phyloP scores from a whole-genome alignment of 1,284 basidiomycete genomes.

The Heterobasidion irregulare region DNA sequence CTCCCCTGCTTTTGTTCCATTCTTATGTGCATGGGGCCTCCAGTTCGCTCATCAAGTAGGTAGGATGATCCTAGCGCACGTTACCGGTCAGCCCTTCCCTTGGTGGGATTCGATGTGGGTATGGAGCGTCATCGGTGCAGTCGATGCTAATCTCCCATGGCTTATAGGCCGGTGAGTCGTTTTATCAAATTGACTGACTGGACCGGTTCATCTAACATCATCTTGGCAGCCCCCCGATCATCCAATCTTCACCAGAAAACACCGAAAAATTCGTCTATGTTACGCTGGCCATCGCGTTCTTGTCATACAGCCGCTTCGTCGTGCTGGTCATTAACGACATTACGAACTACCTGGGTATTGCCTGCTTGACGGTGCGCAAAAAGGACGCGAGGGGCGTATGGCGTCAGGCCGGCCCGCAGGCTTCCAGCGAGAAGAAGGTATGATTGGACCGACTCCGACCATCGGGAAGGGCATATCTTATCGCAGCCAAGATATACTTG shows the following conservation, averaged over 20 bases:
- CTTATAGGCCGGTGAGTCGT: conserved; percentile 58
- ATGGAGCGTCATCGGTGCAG: conserved; percentile 68
- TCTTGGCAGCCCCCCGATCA: conserved; percentile 46
- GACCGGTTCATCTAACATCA: neutral
- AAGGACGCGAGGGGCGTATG: conserved; percentile 70
- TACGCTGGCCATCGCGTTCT: conserved; percentile 57
- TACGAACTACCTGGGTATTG: conserved; percentile 82
- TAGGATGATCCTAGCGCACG: conserved; percentile 89
- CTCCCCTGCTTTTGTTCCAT: conserved; percentile 74
- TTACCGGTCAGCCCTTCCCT: conserved; percentile 82
- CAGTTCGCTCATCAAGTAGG: conserved; percentile 86
- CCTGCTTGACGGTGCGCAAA: conserved; percentile 84
- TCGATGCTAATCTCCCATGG: conserved; percentile 75
- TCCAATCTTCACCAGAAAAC: conserved; percentile 54
- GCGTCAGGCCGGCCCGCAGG: conserved; percentile 32
- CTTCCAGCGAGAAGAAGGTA: conserved; percentile 18
- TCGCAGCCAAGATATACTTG: neutral
- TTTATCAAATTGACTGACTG: conserved; percentile 6
- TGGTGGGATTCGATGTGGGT: conserved; percentile 85
- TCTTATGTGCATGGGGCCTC: conserved; percentile 85
- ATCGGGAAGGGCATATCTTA: too few species aligned
- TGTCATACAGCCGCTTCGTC: conserved; percentile 76
- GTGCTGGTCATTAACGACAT: conserved; percentile 79
- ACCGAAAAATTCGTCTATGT: conserved; percentile 64
- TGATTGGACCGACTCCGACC: neutral